Evolutionary conservation across 345 rosid species (phyloP).

Genomic region (Salix arbutifolia): DNA sequence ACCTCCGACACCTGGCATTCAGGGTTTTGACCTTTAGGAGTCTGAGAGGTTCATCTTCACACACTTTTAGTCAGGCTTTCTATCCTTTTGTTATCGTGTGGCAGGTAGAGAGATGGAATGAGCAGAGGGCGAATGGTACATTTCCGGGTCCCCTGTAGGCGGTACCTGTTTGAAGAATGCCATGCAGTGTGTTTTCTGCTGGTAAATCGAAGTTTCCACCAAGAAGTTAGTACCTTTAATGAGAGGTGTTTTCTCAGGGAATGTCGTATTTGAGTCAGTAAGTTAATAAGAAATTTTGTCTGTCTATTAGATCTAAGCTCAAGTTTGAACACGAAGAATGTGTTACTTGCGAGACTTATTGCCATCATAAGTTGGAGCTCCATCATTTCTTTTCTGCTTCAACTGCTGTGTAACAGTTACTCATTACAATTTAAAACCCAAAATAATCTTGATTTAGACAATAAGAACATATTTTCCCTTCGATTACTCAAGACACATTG

Average conservation of each 20-base stretch:
- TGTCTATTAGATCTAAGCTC: constrained; percentile 19
- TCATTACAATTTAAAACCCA: not conserved
- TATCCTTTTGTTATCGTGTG: not conserved
- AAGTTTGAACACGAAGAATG: constrained; percentile 11
- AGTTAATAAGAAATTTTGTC: constrained; percentile 37
- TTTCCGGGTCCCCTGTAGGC: constrained; percentile 93
- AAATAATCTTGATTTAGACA: not conserved
- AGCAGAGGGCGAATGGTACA: constrained; percentile 94
- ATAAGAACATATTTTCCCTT: not conserved
- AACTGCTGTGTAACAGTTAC: not conserved
- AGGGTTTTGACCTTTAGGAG: not conserved
- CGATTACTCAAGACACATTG: not conserved
- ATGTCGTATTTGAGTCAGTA: constrained; percentile 14
- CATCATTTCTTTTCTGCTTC: not conserved
- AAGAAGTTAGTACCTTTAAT: constrained; percentile 15
- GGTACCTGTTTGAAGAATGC: constrained; percentile 13
- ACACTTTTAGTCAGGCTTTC: not conserved
- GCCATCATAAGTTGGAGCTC: constrained; percentile 11
- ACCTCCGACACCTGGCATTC: not conserved
- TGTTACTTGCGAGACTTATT: not conserved
- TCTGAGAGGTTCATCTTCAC: not conserved
- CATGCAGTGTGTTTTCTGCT: not conserved
- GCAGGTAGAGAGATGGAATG: constrained; percentile 90
- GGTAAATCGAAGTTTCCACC: constrained; percentile 7
- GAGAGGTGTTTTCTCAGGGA: constrained; percentile 25